Base-by-base conservation (phyloP, 306 rosid species). In the Begonia fuchsioides region DNA sequence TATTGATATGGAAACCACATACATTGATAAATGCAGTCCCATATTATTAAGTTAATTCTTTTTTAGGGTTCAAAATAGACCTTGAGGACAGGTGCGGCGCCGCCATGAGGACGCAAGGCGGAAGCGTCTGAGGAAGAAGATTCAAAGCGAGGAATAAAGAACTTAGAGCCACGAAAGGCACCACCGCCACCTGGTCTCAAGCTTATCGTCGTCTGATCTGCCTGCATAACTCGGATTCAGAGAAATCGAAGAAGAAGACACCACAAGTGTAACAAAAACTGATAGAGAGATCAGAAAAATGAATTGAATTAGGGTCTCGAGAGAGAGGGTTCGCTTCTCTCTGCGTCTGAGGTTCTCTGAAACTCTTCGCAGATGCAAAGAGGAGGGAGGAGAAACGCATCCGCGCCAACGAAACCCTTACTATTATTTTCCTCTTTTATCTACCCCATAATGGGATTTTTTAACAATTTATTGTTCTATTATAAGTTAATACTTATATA, bases 111-210 rank as follows among this genome's bases (percentile, higher is more conserved):
- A 20, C 60, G 65, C 13, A 53, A 65, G 18, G 68, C 14, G 13
- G 59, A 50, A 48, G 57, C 50, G 17, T 59, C 67, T 1, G 68
- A 63, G 51, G 71, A 65, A 39, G 62, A 51, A 9, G 67, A 45
- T 13, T 60, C 65, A 39, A 71, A 62, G 58, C 76, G 68, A 53
- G 68, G 12, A 3, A 20, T 9, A 39, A 53, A 44, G 41, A 64
- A 60, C 48, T 64, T 49, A 44, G 60, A 17, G 13, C 59, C 49
- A 18, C 72, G 72, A 3, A 65, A 47, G 55, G 68, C 72, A 9
- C 63, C 57, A 49, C 65, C 64, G 51, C 76, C 76, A 3, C 72
- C 76, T 4, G 72, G 76, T 58, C 72, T 65, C 65, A 71, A 65
- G 59, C 72, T 71, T 39, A 71, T 64, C 53, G 39, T 41, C 61